Evolutionary conservation across 768 basidiomycete species (phyloP), one percentile per base, ranked within the genome.

Genomic region (Tylopilus cervinicoccineus): DNA sequence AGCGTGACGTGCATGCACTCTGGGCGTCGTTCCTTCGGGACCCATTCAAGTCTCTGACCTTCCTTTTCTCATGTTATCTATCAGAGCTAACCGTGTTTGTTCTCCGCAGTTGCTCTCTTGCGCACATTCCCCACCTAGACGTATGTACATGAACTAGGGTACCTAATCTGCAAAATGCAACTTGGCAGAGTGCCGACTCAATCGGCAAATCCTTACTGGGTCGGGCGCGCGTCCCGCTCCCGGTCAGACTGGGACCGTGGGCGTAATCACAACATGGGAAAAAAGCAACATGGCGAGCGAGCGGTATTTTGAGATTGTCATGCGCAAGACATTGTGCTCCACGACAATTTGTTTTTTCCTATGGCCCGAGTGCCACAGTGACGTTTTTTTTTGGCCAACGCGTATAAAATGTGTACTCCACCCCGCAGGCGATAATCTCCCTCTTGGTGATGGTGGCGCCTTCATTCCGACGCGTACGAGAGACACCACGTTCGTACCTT

Each of bases 11-110:
- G 81, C 71, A 68, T 67, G 74, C 77, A 78, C 78, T 28, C 55
- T 82, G 81, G 72, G 75, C 72, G 71, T 63, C 59, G 66, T 77
- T 81, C 81, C 80, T 80, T 79, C 69, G 73, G 82, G 78, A 83
- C 76, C 80, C 81, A 85, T 86, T 86, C 84, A 85, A 86, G 83
- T 85, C 83, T 79, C 84, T 84, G 83, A 85, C 31, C 43, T 51
- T 54, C 26, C 40, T 40, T 34, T 45, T 23, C 34, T n/a, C 42
- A 33, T 40, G 13, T n/a, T 10, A 5, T 34, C 4, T 16, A 28
- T 42, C 41, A 24, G n/a, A 45, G 42, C 63, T 65, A 48, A 64
- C 50, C 34, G 12, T 22, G 20, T 50, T 53, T 43, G 26, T 42
- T 36, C 28, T 37, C 4, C 10, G 6, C 45, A 57, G 52, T 6